phyloP scores from a whole-genome alignment of 768 basidiomycete species.

The Zangia roseola region DNA sequence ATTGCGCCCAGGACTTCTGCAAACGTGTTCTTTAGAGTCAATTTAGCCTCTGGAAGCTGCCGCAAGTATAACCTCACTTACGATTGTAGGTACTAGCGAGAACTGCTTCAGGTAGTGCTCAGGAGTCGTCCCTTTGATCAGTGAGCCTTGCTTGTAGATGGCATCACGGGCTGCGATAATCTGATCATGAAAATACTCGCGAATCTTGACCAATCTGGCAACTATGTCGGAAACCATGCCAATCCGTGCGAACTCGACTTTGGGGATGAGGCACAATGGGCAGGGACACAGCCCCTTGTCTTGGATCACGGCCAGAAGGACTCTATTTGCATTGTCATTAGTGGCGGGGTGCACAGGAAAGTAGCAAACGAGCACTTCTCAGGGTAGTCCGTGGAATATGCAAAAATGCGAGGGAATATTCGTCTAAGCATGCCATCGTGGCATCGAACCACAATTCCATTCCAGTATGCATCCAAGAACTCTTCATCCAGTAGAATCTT shows the following conservation, averaged over 20 bases:
- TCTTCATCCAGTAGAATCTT: background rate
- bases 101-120: constrained; percentile 1
- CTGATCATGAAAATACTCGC: constrained; percentile 3
- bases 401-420: background rate
- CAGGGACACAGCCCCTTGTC: constrained; percentile 29
- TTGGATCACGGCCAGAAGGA: constrained; percentile 24
- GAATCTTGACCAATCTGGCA: background rate
- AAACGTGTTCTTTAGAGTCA: constrained; percentile 24
- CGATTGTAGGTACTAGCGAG: constrained; percentile 13
- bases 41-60: constrained; percentile 24
- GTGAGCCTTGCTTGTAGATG: constrained; percentile 4
- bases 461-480: background rate
- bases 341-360: background rate
- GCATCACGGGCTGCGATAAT: background rate
- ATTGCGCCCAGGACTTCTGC: background rate
- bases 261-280: constrained; percentile 23
- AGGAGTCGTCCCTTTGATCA: constrained; percentile 4
- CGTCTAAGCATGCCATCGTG: background rate
- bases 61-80: background rate
- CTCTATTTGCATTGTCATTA: constrained; percentile 10
- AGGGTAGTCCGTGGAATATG: constrained; percentile 1
- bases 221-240: constrained; percentile 12
- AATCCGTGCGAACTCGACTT: constrained; percentile 10
- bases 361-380: background rate
- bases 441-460: background rate